phyloP scores from a whole-genome alignment of 2,329 filamentous ascomycete genomes.

The Fusarium sp. region DNA sequence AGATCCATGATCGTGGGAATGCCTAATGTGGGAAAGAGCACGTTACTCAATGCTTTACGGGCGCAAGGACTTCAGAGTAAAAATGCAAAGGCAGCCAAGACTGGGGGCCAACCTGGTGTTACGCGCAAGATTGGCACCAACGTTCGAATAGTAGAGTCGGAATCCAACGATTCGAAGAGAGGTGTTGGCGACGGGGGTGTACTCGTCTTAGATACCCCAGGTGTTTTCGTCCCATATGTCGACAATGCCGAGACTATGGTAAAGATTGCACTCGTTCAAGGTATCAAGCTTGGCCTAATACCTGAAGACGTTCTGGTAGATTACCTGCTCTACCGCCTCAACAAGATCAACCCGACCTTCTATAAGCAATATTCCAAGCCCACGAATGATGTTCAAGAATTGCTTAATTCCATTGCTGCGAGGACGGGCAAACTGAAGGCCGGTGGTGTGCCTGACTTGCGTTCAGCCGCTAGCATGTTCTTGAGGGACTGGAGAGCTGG shows the following conservation, averaged over 20 bases:
- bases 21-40: conserved; percentile 97
- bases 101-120: conserved; percentile 88
- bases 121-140: conserved; percentile 86
- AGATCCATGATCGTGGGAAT: conserved; percentile 92
- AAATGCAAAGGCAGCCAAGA: conserved; percentile 76
- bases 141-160: conserved; percentile 75
- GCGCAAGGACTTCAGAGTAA: conserved; percentile 67
- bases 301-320: conserved; percentile 83
- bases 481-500: conserved; percentile 86
- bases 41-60: conserved; percentile 89
- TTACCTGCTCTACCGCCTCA: conserved; percentile 89
- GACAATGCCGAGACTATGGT: conserved; percentile 88
- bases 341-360: conserved; percentile 70
- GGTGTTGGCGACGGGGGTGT: conserved; percentile 68
- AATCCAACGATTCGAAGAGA: conserved; percentile 59
- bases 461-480: conserved; percentile 81
- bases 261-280: conserved; percentile 90
- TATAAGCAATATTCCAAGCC: conserved; percentile 75
- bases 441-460: conserved; percentile 76
- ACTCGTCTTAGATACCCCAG: conserved; percentile 91
- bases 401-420: conserved; percentile 77
- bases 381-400: conserved; percentile 84
- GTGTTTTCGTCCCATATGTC: conserved; percentile 95
- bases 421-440: conserved; percentile 81
- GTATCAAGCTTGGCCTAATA: conserved; percentile 90